Conservation (phyloP, 441 rosid species). For the Erodium trifolium region DNA sequence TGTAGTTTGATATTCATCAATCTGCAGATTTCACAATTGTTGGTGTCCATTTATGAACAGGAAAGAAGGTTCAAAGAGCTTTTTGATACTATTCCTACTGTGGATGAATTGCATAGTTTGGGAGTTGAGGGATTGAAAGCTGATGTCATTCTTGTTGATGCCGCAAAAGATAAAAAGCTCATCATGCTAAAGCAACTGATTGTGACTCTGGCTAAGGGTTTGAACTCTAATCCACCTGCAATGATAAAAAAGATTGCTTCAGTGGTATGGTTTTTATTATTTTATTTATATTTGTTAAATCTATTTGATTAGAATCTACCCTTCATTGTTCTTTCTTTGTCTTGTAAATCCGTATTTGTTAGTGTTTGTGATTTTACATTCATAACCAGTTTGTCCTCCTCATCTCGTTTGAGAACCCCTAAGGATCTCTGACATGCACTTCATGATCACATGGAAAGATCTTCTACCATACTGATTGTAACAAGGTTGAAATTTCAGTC, state of each 20-base stretch:
- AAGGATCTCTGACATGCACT: not conserved
- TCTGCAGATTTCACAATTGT: not conserved
- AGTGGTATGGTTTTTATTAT: conserved; percentile 48
- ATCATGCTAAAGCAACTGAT: conserved; percentile 87
- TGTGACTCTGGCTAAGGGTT: conserved; percentile 67
- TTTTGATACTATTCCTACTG: conserved; percentile 67
- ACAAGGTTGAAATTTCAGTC: not conserved
- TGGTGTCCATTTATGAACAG: conserved; percentile 29
- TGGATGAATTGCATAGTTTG: conserved; percentile 78
- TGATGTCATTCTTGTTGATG: conserved; percentile 84
- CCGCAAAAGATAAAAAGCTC: conserved; percentile 80
- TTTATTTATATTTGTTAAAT: conserved; percentile 18
- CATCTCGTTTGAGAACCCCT: not conserved
- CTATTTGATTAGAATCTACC: not conserved
- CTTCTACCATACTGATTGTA: not conserved
- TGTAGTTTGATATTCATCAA: not conserved
- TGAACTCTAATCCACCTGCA: conserved; percentile 82
- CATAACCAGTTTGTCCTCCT: not conserved
- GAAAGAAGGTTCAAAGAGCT: conserved; percentile 79
- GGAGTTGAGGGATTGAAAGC: conserved; percentile 73
- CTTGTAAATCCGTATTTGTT: not conserved
- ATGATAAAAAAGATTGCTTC: conserved; percentile 90
- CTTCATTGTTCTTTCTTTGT: not conserved
- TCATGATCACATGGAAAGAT: not conserved
- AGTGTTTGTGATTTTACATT: not conserved